Evolutionary conservation across 345 rosid species (phyloP).

Genomic region (Eucalyptus shirleyi): DNA sequence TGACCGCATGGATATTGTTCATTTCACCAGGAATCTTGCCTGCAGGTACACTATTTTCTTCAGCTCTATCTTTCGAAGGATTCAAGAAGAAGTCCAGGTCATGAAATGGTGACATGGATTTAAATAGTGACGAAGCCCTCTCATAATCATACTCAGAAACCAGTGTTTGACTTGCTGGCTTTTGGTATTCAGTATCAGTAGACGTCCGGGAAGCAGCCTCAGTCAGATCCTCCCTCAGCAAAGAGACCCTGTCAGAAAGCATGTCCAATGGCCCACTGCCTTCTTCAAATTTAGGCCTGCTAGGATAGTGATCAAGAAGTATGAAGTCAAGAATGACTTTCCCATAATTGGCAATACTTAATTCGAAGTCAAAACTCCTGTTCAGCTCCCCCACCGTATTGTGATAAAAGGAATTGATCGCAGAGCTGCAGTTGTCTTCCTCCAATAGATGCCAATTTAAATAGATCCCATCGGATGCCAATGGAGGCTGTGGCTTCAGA

Average conservation of each 20-base stretch:
- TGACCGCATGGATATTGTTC: slow-evolving; percentile 9
- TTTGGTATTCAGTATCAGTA: slow-evolving; percentile 1
- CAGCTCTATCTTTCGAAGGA: slow-evolving; percentile 38
- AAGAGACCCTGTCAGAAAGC: slow-evolving; percentile 11
- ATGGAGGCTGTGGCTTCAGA: slow-evolving; percentile 31
- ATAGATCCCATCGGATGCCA: slow-evolving; percentile 78
- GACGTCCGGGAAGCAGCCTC: slow-evolving; percentile 14
- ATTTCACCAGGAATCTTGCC: slow-evolving; percentile 4
- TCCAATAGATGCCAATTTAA: slow-evolving; percentile 77
- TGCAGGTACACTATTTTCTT: slow-evolving; percentile 15
- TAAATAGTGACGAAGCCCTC: slow-evolving; percentile 37
- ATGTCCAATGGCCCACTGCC: slow-evolving; percentile 21
- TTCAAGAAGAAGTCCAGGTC: slow-evolving; percentile 85
- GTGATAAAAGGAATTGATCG: slow-evolving; percentile 9
- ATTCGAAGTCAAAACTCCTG: slow-evolving; percentile 13
- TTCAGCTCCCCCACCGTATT: slow-evolving; percentile 25
- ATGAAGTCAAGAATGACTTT: slow-evolving; percentile 39
- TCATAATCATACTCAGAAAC: slow-evolving; percentile 18
- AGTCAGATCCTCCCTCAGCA: slow-evolving; percentile 3
- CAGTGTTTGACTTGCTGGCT: slow-evolving; percentile 11
- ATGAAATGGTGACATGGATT: slow-evolving; percentile 59
- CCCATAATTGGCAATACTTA: slow-evolving; percentile 21
- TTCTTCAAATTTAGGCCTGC: slow-evolving; percentile 13
- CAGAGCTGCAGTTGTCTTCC: slow-evolving; percentile 27
- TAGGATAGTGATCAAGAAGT: slow-evolving; percentile 30